Base-by-base conservation (phyloP, 306 rosid genomes). In the Vigna angularis region DNA sequence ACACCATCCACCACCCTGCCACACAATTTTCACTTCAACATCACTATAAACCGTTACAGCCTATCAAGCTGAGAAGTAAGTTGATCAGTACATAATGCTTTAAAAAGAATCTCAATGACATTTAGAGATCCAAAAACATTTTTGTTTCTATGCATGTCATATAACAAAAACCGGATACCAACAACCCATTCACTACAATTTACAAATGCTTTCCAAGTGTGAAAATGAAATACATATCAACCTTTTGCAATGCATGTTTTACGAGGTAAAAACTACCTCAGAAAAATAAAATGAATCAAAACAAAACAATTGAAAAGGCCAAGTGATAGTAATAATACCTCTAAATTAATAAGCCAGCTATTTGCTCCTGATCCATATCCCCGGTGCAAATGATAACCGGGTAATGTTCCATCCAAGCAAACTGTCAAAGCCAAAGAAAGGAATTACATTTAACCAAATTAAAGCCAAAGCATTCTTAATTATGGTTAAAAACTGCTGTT, bases 1-100 rank as follows among this genome's bases (percentile, higher is more conserved):
- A 80, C 99, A 95, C 99, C 98, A 95, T 72, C 97, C 99, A 77
- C 99, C 99, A 64, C 99, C 98, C 98, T 95, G 96, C 78, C 88
- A 89, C 75, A 82, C 61, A 62, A 84, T 86, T 81, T 71, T 73
- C 61, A 70, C 22, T 68, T 28, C 9, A 61, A 20, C 65, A 73
- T 80, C 64, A 75, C 34, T 3, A 32, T 1, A 74, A 74, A 38
- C 26, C 53, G 24, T 50, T 6, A 66, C 56, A 78, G 30, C 42
- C 47, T 8, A 53, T 3, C 63, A 65, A 16, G 7, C 9, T 52
- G 34, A 38, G 32, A 45, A 52, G 59, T 36, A 45, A 40, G 59
- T 73, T 72, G 48, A 64, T 45, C 66, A 75, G 22, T 20, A 42
- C 15, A 55, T 20, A 5, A 74, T 81, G 12, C 62, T 14, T 48